Evolutionary conservation across 2,329 filamentous ascomycete species (phyloP), one percentile per base, ranked within the genome.

Genomic region (Fusarium staphyleae): DNA sequence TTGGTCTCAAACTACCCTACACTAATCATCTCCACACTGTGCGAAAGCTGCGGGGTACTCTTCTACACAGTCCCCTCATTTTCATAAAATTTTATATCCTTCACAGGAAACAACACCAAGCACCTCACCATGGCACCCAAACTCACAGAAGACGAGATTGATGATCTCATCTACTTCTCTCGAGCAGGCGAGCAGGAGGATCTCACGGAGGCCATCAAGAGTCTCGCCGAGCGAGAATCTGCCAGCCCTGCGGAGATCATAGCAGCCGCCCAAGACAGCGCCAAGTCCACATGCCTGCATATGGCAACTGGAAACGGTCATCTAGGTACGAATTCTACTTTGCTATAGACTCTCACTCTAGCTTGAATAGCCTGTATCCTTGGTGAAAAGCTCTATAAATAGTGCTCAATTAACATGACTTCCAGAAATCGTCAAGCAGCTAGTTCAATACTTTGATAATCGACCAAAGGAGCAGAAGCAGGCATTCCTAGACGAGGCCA

Each of bases 261-360:
- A 39, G 73, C 81, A 42, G 83, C 84, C 12, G 89, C 89, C 18
- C 85, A 86, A 61, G 92, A 96, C 70, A 81, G 85, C 34, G 83
- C 87, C 63, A 90, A 87, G 60, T 89, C 90, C 50, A 96, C 92
- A 60, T 89, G 88, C 39, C 74, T 98, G 69, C 95, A 99, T 75
- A 97, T 96, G 85, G 91, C 93, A 7, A 87, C 91, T 18, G 95
- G 91, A 19, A 99, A 99, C 71, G 93, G 93, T 1, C 88, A 96
- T 70, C 69, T 84, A 55, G 89, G 91, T 93, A 81, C 66, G 78
- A 8, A 24, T 24, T 24, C 48, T 19, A 13, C 18, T 29, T 14
- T 30, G 4, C 11, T 13, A 12, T 24, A n/a, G 8, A 7, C 9
- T 24, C 22, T n/a, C n/a, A n/a, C n/a, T n/a, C n/a, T n/a, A 9